These are phyloP conservation scores for Nannochloropsis salina DNA, from an alignment of 108 stramenopile species.

Conservation along the genomic window DNA sequence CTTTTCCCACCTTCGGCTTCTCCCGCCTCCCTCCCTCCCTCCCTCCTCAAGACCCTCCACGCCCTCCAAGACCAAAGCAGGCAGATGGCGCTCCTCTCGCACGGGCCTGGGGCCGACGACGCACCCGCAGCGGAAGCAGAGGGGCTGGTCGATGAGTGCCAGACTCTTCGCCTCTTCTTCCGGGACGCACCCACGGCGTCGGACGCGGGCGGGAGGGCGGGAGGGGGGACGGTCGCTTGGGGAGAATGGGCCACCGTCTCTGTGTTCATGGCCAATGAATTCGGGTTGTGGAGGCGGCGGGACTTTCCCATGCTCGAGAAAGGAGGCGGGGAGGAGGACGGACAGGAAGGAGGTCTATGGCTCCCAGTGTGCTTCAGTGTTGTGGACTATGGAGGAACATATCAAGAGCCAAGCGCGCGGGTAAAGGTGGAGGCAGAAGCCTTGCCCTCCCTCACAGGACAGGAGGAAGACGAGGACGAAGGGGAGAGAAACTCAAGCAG, in stretches of 20 bases:
- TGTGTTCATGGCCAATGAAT: constrained; percentile 28
- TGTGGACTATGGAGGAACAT: neutral
- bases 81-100: neutral
- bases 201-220: neutral
- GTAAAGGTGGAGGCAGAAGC: neutral
- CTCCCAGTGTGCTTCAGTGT: neutral
- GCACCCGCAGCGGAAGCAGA: constrained; percentile 11
- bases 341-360: neutral
- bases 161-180: constrained; percentile 23
- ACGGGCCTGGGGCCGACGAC: neutral
- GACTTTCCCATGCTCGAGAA: constrained; percentile 13
- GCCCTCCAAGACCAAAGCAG: neutral
- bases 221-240: neutral
- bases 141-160: constrained; percentile 23
- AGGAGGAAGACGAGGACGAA: neutral
- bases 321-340: neutral
- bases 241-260: constrained; percentile 26
- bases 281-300: constrained; percentile 31
- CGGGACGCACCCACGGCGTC: neutral
- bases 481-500: neutral
- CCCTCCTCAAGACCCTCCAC: constrained; percentile 4
- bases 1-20: neutral
- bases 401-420: neutral
- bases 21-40: neutral
- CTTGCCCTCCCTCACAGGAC: neutral